Evolutionary conservation across 495 filamentous ascomycete genomes (phyloP).

Genomic region (Aspergillus avenaceus): DNA sequence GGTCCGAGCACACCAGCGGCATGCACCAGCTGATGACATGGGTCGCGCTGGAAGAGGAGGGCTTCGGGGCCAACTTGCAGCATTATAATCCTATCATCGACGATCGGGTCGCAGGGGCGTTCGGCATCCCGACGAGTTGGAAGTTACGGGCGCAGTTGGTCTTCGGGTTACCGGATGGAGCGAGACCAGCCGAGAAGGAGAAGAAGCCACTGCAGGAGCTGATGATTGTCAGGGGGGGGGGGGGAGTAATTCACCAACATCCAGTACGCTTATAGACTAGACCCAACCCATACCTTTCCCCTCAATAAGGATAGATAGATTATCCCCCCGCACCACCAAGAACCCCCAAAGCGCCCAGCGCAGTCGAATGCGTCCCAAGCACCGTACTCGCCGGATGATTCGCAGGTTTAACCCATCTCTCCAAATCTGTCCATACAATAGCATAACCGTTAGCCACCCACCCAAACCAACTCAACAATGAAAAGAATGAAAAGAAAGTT

Average conservation of each 20-base stretch:
- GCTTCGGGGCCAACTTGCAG: conserved; percentile 53
- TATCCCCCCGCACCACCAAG: too few species aligned
- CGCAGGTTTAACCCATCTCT: too few species aligned
- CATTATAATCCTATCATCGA: conserved; percentile 54
- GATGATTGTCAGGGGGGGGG: conserved; percentile 29
- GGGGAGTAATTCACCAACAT: not conserved
- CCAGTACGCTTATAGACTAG: not conserved
- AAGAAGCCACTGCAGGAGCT: conserved; percentile 36
- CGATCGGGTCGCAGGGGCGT: conserved; percentile 36
- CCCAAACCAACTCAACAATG: too few species aligned
- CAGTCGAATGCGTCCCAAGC: too few species aligned
- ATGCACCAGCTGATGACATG: conserved; percentile 54
- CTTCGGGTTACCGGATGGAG: conserved; percentile 41
- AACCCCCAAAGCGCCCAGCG: too few species aligned
- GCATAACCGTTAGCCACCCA: too few species aligned
- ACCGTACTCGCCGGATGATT: too few species aligned
- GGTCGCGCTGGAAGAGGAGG: conserved; percentile 48
- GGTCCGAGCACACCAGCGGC: conserved; percentile 50
- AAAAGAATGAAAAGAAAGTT: not conserved
- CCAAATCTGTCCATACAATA: too few species aligned
- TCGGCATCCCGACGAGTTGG: conserved; percentile 45
- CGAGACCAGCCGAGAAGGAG: conserved; percentile 27
- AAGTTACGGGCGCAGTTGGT: conserved; percentile 47
- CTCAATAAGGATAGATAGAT: too few species aligned
- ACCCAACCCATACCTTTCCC: too few species aligned